Conservation (phyloP, 257 asterid genomes). For the Lycium ferocissimum region DNA sequence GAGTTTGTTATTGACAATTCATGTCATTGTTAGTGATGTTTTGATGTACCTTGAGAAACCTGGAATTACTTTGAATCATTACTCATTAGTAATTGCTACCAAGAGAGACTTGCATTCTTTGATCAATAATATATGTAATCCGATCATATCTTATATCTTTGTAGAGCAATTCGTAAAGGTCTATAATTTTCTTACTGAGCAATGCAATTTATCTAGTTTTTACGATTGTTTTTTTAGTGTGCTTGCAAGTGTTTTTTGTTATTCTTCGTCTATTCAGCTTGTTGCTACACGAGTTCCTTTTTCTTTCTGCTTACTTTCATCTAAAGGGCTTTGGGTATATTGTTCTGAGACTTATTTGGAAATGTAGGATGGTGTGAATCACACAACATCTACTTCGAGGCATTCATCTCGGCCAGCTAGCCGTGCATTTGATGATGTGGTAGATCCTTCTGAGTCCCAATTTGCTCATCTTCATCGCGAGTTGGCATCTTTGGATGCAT, state of each 20-base stretch:
- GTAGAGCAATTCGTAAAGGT: no score
- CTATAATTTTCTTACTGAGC: no score
- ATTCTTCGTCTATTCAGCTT: conserved; percentile 4
- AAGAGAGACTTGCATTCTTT: no score
- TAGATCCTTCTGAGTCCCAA: conserved; percentile 48
- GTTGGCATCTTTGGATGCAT: conserved; percentile 5
- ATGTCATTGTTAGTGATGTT: no score
- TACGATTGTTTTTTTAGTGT: background rate
- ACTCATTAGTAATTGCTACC: no score
- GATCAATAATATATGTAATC: no score
- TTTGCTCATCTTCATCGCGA: conserved; percentile 31
- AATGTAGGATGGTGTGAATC: conserved; percentile 56
- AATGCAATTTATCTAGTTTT: background rate
- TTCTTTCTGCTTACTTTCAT: background rate
- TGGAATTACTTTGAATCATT: no score
- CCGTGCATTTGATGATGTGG: conserved; percentile 44
- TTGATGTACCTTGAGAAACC: no score
- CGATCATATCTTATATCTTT: no score
- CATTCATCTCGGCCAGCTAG: conserved; percentile 52
- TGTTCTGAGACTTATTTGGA: background rate
- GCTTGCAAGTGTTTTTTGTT: background rate
- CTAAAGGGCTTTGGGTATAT: background rate
- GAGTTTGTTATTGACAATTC: no score
- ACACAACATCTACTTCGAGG: conserved; percentile 44
- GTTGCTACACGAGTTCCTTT: background rate